These are phyloP conservation scores for Solanum rostratum DNA, from an alignment of 257 asterid species.

Conservation along the genomic window DNA sequence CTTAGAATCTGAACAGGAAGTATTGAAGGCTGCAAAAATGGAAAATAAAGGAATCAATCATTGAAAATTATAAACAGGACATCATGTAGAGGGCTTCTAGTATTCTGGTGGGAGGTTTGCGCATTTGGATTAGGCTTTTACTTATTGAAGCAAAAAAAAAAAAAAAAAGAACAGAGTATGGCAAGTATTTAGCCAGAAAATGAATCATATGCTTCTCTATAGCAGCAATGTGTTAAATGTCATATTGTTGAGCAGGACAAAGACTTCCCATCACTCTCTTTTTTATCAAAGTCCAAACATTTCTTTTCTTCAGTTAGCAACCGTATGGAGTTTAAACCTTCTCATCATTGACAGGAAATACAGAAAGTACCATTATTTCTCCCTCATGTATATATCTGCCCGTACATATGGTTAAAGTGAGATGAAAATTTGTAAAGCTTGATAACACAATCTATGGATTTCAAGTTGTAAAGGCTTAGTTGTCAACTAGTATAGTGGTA, in stretches of 20 bases:
- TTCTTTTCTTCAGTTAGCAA: not conserved
- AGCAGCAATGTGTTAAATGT: not conserved
- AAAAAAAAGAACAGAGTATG: not conserved
- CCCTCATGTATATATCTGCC: not conserved
- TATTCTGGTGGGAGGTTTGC: not conserved
- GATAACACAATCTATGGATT: not conserved
- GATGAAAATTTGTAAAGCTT: not conserved
- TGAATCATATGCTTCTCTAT: not conserved
- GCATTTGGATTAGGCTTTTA: not conserved
- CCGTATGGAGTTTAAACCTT: not conserved
- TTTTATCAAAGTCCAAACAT: not conserved
- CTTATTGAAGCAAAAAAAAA: not conserved
- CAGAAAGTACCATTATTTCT: not conserved
- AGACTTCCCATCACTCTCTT: not conserved
- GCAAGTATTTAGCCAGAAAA: not conserved
- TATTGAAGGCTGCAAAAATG: constrained; percentile 63
- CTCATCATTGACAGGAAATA: not conserved
- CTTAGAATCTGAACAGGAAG: constrained; percentile 93
- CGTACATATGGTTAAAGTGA: not conserved
- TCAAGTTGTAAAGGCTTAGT: not conserved
- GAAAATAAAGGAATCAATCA: not conserved
- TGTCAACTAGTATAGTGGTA: not conserved
- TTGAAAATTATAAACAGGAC: not conserved
- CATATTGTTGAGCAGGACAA: not conserved
- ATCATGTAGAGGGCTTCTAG: not conserved